Base-by-base conservation (phyloP, 305 asterid species). In the Stenogyne calaminthoides region DNA sequence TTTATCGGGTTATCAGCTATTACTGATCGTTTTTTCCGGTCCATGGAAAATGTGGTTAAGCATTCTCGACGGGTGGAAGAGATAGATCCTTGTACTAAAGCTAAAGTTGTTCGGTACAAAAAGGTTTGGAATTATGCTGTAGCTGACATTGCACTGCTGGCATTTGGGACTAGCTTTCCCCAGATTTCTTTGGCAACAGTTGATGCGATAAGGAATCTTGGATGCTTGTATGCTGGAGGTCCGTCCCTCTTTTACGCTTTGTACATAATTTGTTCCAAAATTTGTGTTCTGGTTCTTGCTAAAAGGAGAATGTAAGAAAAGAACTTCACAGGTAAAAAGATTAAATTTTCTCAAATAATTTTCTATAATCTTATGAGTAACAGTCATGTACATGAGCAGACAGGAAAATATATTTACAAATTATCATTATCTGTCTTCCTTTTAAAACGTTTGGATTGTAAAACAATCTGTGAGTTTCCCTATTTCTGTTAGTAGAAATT, bases 111-210 rank as follows among this genome's bases (percentile, higher is more conserved):
- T 66, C 86, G 72, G 77, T 55, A 83, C 52, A 82, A 76, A 71
- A 94, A 86, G 83, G 95, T 94, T 37, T 94, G 99, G 99, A 91
- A 94, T 78, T 94, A 81, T 59, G 76, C 95, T 11, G 80, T 94
- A 68, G 97, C 99, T 25, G 99, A 91, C 76, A 91, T 94, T 75
- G 76, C 93, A 52, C 78, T 94, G 74, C 88, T 91, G 80, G 99
- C 99, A 39, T 88, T 91, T 67, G 99, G 99, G 70, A 94, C 99
- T 14, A 94, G 99, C 81, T 94, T 94, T 78, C 99, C 99, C 6
- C 99, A 91, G 84, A 94, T 91, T 57, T 94, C 99, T 39, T 77
- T 94, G 78, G 99, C 99, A 51, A 94, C 96, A 22, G 88, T 94
- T 74, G 99, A 94, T 84, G 97, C 98, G 40, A 83, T 94, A 70